phyloP scores from a whole-genome alignment of 345 rosid species.

The Camelina hispida region DNA sequence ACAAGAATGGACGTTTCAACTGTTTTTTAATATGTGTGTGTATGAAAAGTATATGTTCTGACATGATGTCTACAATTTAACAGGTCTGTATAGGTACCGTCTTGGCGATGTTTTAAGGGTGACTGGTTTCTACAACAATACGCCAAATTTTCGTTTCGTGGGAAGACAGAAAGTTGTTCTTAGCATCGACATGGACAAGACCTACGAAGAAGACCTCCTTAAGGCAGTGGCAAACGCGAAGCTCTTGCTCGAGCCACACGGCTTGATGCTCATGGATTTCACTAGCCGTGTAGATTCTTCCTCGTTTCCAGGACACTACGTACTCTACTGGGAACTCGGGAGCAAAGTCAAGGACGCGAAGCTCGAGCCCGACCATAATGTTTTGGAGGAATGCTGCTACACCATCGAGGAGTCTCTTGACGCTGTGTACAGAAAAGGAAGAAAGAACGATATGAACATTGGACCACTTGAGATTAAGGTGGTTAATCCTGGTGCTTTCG shows the following conservation, averaged over 20 bases:
- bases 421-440: constrained; percentile 72
- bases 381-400: constrained; percentile 76
- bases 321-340: constrained; percentile 81
- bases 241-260: constrained; percentile 57
- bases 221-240: constrained; percentile 73
- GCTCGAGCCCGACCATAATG: constrained; percentile 42
- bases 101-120: constrained; percentile 82
- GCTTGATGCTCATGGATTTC: constrained; percentile 73
- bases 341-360: constrained; percentile 39
- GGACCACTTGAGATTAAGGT: constrained; percentile 86
- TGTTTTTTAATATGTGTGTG: not conserved
- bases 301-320: constrained; percentile 82
- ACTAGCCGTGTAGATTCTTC: constrained; percentile 75
- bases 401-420: constrained; percentile 74
- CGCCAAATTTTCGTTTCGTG: constrained; percentile 75
- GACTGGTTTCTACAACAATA: constrained; percentile 72
- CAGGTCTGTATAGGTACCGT: constrained; percentile 82
- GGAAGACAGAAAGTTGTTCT: constrained; percentile 76
- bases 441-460: constrained; percentile 66
- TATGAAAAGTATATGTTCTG: too few species aligned
- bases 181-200: constrained; percentile 85
- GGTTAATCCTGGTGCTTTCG: constrained; percentile 69
- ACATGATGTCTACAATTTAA: too few species aligned
- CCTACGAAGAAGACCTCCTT: constrained; percentile 81
- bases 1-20: too few species aligned